Evolutionary conservation across 768 basidiomycete species (phyloP).

Genomic region (Cubamyces sp.): DNA sequence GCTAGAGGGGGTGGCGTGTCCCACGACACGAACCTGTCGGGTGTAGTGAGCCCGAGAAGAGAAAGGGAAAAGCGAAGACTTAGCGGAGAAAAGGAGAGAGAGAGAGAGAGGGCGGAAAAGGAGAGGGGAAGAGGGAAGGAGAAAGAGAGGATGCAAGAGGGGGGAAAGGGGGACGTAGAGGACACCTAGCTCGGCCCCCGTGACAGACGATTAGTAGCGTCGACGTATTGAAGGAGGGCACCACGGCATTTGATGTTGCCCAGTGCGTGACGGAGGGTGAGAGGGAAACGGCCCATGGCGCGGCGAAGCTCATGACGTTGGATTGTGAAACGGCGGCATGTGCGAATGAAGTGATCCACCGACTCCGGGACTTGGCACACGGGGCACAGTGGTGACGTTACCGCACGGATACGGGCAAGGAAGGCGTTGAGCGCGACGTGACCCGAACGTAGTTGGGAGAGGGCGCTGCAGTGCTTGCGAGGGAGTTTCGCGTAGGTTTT

Average conservation of each 20-base stretch:
- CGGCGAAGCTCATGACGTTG: background rate
- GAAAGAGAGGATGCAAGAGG: background rate
- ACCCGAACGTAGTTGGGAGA: slow-evolving; percentile 38
- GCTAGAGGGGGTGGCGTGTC: no score
- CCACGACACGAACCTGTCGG: no score
- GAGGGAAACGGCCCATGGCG: background rate
- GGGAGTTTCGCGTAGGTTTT: background rate
- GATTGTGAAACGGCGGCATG: slow-evolving; percentile 14
- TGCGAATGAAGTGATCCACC: slow-evolving; percentile 24
- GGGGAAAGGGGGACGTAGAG: background rate
- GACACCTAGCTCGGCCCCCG: background rate
- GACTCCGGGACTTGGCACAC: slow-evolving; percentile 23
- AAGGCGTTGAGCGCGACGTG: slow-evolving; percentile 38
- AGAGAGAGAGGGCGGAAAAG: background rate
- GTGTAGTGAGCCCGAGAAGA: background rate
- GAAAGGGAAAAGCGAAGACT: background rate
- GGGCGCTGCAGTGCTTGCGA: slow-evolving; percentile 18
- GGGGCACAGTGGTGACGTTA: slow-evolving; percentile 23
- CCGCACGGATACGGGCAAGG: slow-evolving; percentile 25
- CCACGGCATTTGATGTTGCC: background rate
- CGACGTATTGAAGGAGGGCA: slow-evolving; percentile 15
- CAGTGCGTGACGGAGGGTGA: slow-evolving; percentile 1
- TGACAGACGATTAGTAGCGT: slow-evolving; percentile 15
- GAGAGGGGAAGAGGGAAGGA: background rate
- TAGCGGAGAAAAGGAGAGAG: background rate